Conservation (phyloP, 164 flowering plant genomes). For the Dillenia suffruticosa region DNA sequence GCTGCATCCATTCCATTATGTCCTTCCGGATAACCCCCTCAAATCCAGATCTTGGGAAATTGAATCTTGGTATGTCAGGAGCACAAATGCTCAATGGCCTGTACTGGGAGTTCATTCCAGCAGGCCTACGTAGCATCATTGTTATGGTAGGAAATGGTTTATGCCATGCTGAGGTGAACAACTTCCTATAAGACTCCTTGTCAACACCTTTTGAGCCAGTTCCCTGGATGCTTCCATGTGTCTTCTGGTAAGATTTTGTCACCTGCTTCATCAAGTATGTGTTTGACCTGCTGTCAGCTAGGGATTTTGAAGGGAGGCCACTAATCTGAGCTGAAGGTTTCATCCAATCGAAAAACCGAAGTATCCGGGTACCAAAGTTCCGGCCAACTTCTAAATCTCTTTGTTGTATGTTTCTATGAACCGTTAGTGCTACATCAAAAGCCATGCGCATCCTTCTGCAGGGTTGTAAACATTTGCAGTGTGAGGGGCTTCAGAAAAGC, state of each 20-base stretch:
- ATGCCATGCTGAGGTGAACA: conserved; percentile 37
- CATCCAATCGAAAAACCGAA: conserved; percentile 69
- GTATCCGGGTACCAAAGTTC: conserved; percentile 83
- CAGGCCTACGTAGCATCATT: conserved; percentile 43
- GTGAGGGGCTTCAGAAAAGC: too few species aligned
- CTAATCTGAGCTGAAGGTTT: conserved; percentile 82
- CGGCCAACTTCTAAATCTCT: conserved; percentile 82
- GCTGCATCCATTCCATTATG: conserved; percentile 67
- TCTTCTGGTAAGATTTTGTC: conserved; percentile 18
- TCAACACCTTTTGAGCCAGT: conserved; percentile 11
- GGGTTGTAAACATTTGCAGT: neutral
- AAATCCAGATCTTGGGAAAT: conserved; percentile 16
- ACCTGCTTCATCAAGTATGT: conserved; percentile 25
- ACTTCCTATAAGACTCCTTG: conserved; percentile 34
- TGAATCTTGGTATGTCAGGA: conserved; percentile 17
- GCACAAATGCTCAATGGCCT: conserved; percentile 31
- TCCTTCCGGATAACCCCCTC: conserved; percentile 59
- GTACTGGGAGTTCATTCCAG: conserved; percentile 35
- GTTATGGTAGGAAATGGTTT: conserved; percentile 47
- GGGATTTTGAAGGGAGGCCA: conserved; percentile 12
- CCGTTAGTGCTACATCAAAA: conserved; percentile 67
- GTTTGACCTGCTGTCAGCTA: conserved; percentile 9
- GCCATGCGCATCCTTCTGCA: conserved; percentile 65
- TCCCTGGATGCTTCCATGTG: conserved; percentile 18
- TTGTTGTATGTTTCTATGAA: conserved; percentile 66